These are phyloP conservation scores for Mycena vitilis DNA, from an alignment of 768 basidiomycete genomes.

Conservation along the genomic window DNA sequence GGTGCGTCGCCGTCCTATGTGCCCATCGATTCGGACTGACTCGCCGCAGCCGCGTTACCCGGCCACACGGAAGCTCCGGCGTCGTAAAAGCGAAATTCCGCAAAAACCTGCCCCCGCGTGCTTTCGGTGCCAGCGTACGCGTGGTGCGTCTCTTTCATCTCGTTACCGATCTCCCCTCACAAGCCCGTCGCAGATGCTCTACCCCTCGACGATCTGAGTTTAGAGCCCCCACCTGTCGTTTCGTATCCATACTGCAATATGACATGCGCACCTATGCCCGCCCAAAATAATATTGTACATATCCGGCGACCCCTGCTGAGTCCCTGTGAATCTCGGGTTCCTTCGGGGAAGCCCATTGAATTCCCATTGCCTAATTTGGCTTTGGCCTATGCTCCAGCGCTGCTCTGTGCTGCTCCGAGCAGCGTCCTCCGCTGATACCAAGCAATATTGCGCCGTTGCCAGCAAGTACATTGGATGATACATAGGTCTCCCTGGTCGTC, in stretches of 20 bases:
- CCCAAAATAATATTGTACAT: not conserved
- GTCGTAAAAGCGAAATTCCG: constrained; percentile 98
- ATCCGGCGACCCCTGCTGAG: not conserved
- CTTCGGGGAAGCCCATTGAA: no score
- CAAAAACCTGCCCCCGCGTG: constrained; percentile 93
- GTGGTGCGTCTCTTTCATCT: constrained; percentile 67
- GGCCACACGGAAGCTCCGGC: constrained; percentile 93
- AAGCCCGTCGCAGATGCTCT: constrained; percentile 77
- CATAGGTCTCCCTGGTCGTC: no score
- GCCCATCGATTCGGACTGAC: not conserved
- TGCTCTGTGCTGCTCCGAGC: no score
- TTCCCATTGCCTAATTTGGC: no score
- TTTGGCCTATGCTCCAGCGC: no score
- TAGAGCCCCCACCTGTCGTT: constrained; percentile 47
- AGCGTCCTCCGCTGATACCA: no score
- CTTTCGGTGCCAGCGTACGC: constrained; percentile 93
- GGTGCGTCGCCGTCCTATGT: constrained; percentile 61
- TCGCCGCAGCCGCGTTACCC: constrained; percentile 82
- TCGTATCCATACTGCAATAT: constrained; percentile 57
- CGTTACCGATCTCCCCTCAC: not conserved
- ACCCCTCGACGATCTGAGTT: constrained; percentile 85
- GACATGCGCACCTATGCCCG: constrained; percentile 44
- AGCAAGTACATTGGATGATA: no score
- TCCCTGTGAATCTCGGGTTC: no score
- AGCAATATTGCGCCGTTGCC: no score